These are phyloP conservation scores for Penicillium simplicissimum DNA, from an alignment of 495 filamentous ascomycete genomes.

Conservation along the genomic window DNA sequence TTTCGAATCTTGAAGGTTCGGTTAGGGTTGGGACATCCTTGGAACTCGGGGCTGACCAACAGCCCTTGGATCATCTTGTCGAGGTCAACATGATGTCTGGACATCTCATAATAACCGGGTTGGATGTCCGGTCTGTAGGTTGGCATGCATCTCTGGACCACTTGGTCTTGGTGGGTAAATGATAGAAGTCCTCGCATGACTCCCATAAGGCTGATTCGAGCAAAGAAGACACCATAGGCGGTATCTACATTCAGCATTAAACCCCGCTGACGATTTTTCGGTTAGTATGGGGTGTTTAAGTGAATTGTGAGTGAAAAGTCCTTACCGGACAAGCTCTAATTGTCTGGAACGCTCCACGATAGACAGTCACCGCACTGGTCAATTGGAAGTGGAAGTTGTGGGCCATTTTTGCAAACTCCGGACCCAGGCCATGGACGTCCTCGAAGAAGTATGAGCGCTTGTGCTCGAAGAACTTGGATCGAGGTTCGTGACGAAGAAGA, in stretches of 20 bases:
- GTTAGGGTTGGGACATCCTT: slow-evolving; percentile 48
- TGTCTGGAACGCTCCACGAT: slow-evolving; percentile 83
- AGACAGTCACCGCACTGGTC: slow-evolving; percentile 63
- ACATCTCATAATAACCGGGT: background rate
- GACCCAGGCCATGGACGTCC: slow-evolving; percentile 36
- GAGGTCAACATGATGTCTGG: slow-evolving; percentile 2
- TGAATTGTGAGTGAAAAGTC: background rate
- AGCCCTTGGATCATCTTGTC: slow-evolving; percentile 58
- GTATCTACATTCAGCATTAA: slow-evolving; percentile 79
- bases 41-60: slow-evolving; percentile 65
- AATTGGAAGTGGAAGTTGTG: slow-evolving; percentile 15
- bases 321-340: slow-evolving; percentile 67
- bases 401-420: slow-evolving; percentile 36
- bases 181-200: slow-evolving; percentile 30
- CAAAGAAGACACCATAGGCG: slow-evolving; percentile 43
- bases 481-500: slow-evolving; percentile 73
- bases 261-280: slow-evolving; percentile 40
- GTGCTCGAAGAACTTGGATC: slow-evolving; percentile 60
- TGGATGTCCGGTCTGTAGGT: background rate
- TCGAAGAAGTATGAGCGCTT: slow-evolving; percentile 75
- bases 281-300: background rate
- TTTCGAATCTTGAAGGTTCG: slow-evolving; percentile 61
- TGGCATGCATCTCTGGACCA: slow-evolving; percentile 5
- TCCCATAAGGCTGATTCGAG: slow-evolving; percentile 35
- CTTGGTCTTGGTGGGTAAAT: slow-evolving; percentile 22